These are phyloP conservation scores for Chenopodium formosanum DNA, from an alignment of 148 eudicot species.

Conservation along the genomic window DNA sequence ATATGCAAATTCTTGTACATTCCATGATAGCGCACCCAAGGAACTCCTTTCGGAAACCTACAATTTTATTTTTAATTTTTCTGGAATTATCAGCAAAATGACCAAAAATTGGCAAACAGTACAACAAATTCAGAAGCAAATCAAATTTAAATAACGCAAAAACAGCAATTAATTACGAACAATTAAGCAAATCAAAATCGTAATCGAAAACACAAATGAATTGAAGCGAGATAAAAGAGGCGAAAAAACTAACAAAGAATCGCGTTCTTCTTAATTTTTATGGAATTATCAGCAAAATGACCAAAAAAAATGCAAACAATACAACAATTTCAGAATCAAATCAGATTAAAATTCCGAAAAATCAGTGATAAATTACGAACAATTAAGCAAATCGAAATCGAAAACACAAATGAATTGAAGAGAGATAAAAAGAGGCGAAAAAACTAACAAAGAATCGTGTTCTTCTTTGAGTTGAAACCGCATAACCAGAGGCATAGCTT, in stretches of 20 bases:
- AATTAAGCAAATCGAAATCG: neutral
- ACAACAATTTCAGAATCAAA: neutral
- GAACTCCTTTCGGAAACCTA: conserved; percentile 90
- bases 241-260: conserved; percentile 46
- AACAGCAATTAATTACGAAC: neutral
- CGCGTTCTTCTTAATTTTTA: conserved; percentile 29
- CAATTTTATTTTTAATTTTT: conserved; percentile 8
- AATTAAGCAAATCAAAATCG: neutral
- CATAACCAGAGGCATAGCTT: conserved; percentile 53
- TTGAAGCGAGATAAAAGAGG: neutral
- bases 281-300: neutral
- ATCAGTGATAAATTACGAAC: neutral
- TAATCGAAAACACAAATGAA: neutral
- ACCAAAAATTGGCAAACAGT: neutral
- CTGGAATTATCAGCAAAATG: neutral
- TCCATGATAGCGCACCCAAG: conserved; percentile 91
- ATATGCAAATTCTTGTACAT: conserved; percentile 68
- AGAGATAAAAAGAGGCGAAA: conserved; percentile 5
- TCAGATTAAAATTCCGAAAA: neutral
- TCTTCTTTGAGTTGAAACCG: conserved; percentile 50
- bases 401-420: neutral
- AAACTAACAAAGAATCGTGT: conserved; percentile 50
- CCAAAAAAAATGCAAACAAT: neutral
- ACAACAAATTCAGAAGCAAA: neutral
- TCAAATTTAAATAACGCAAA: neutral